Percentiles rank a stretch among this genome's conserved stretches.
These are phyloP conservation scores for Trichoderma polysporum DNA, from an alignment of 2,329 filamentous ascomycete species.

Conservation along the genomic window DNA sequence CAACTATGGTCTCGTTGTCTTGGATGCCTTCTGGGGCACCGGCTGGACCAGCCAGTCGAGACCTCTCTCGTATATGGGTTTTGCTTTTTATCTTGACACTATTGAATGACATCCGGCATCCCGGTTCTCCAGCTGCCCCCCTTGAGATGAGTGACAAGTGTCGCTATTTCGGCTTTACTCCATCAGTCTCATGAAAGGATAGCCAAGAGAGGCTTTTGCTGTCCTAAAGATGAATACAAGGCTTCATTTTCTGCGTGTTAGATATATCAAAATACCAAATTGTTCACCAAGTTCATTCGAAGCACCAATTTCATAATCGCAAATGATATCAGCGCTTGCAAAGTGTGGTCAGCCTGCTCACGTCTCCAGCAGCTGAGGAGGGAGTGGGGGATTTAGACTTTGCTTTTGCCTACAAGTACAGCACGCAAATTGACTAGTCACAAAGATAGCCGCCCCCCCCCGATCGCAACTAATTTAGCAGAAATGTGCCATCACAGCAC, in stretches of 20 bases:
- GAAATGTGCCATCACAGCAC: neutral
- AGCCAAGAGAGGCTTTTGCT: no score
- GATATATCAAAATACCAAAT: neutral
- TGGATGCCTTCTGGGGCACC: neutral
- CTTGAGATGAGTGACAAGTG: neutral
- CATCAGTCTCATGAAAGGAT: no score
- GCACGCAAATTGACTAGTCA: neutral
- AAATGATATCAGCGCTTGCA: neutral
- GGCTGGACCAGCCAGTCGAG: neutral
- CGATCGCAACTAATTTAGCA: constrained; percentile 4
- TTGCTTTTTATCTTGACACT: neutral
- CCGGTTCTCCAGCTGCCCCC: neutral
- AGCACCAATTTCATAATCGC: neutral
- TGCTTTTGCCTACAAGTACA: neutral
- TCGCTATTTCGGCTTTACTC: no score
- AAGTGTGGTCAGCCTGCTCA: neutral
- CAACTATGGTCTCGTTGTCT: neutral
- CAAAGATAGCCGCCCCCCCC: constrained; percentile 16
- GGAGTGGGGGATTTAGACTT: neutral
- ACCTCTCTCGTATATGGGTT: neutral
- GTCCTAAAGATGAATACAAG: neutral
- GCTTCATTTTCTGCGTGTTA: neutral
- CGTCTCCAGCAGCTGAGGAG: neutral
- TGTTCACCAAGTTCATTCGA: neutral
- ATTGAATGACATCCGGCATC: neutral